Percentiles rank a stretch among this genome's conserved stretches.
These are phyloP conservation scores for Blumeria graminis DNA, from an alignment of 2,329 filamentous ascomycete species.

Conservation along the genomic window DNA sequence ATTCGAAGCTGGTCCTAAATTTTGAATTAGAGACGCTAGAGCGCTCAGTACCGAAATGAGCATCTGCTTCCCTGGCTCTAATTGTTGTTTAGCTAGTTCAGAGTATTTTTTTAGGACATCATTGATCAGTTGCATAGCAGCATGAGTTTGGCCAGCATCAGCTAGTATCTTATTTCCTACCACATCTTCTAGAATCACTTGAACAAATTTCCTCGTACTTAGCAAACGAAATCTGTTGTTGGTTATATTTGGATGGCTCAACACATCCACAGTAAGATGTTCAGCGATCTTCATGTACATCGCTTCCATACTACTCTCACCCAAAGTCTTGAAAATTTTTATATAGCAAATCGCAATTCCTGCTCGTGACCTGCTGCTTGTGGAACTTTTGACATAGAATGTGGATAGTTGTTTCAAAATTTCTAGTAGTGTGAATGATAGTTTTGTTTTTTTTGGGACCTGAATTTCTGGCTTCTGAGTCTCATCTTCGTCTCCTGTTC, in stretches of 20 bases:
- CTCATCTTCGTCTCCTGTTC: constrained; percentile 55
- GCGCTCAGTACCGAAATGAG: constrained; percentile 59
- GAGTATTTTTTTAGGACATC: constrained; percentile 86
- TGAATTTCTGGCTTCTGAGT: constrained; percentile 45
- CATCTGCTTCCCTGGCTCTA: constrained; percentile 71
- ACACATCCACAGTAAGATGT: constrained; percentile 55
- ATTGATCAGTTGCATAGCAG: constrained; percentile 62
- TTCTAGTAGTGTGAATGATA: constrained; percentile 53
- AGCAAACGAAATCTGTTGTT: constrained; percentile 77
- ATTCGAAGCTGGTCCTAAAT: constrained; percentile 60
- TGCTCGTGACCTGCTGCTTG: constrained; percentile 57
- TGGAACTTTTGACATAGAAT: constrained; percentile 58
- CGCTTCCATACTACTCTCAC: constrained; percentile 58
- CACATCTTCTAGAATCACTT: constrained; percentile 61
- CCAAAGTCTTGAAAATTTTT: constrained; percentile 52
- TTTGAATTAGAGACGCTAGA: constrained; percentile 52
- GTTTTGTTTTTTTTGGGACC: constrained; percentile 45
- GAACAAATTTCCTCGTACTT: constrained; percentile 62
- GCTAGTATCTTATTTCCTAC: constrained; percentile 63
- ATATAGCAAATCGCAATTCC: constrained; percentile 75
- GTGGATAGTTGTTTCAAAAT: constrained; percentile 55
- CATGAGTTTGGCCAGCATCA: constrained; percentile 68
- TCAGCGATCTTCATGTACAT: constrained; percentile 64
- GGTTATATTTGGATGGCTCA: constrained; percentile 50
- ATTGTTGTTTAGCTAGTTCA: constrained; percentile 62